Percentiles rank a stretch among this genome's conserved stretches.
Evolutionary conservation across 257 asterid genomes (phyloP).

Genomic region (Anisodus acutangulus): DNA sequence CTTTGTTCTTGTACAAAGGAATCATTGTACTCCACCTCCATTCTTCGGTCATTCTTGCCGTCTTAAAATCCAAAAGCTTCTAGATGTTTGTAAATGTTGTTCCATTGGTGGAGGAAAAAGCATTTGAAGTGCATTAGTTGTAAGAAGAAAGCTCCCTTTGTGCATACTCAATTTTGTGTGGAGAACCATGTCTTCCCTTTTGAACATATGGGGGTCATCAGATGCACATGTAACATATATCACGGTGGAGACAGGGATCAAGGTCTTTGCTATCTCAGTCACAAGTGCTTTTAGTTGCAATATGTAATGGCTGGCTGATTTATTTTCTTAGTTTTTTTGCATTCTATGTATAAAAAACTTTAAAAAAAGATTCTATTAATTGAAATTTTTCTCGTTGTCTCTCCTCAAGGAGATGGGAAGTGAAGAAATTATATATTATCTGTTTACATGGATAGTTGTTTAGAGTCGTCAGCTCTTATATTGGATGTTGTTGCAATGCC

Average conservation of each 20-base stretch:
- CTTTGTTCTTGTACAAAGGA: too few species aligned
- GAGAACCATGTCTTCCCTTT: not conserved
- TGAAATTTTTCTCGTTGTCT: not conserved
- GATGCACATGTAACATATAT: not conserved
- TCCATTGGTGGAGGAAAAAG: slow-evolving; percentile 14
- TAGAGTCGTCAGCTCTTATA: slow-evolving; percentile 5
- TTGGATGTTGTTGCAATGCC: slow-evolving; percentile 14
- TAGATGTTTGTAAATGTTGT: not conserved
- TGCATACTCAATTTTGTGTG: not conserved
- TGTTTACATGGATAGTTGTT: not conserved
- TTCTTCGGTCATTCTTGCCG: too few species aligned
- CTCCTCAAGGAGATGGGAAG: slow-evolving; percentile 12
- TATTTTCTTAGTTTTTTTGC: not conserved
- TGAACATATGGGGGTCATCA: not conserved
- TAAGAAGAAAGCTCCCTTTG: slow-evolving; percentile 1
- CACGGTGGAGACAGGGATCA: not conserved
- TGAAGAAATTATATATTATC: not conserved
- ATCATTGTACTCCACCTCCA: too few species aligned
- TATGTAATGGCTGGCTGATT: not conserved
- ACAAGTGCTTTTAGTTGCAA: not conserved
- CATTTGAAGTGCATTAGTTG: slow-evolving; percentile 20
- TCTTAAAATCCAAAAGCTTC: not conserved
- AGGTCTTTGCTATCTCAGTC: slow-evolving; percentile 2
- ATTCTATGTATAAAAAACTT: not conserved
- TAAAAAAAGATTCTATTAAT: not conserved